phyloP scores from a whole-genome alignment of 2,329 filamentous ascomycete genomes.

The Biscogniauxia mediterranea region DNA sequence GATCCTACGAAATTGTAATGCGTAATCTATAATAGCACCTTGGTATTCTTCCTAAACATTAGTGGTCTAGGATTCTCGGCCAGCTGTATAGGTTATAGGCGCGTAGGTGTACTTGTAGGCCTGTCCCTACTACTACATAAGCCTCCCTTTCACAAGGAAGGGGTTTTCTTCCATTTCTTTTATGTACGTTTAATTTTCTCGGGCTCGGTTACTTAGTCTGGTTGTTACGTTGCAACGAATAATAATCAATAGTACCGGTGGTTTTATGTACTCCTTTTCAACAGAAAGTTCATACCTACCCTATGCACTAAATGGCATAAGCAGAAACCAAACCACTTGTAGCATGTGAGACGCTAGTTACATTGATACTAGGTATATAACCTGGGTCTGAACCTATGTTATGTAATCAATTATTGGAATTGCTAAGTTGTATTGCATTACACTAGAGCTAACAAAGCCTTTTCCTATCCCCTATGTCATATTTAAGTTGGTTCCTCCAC shows the following conservation, averaged over 20 bases:
- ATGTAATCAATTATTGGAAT: not conserved
- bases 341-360: too few species aligned
- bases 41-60: not conserved
- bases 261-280: too few species aligned
- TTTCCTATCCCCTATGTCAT: not conserved
- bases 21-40: not conserved
- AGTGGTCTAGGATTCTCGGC: not conserved
- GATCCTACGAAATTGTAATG: too few species aligned
- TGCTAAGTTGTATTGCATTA: not conserved
- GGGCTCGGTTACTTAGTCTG: not conserved
- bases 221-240: not conserved
- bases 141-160: not conserved
- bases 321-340: too few species aligned
- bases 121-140: not conserved
- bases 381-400: not conserved
- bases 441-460: not conserved
- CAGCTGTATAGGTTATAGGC: not conserved
- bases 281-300: too few species aligned
- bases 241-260: not conserved
- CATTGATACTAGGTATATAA: too few species aligned
- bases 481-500: not conserved
- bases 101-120: not conserved
- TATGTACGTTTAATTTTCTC: not conserved
- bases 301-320: too few species aligned
- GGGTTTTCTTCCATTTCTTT: not conserved